Evolutionary conservation across 2,329 filamentous ascomycete species (phyloP), one percentile per base, ranked within the genome.

Genomic region (Apiospora kogelbergensis): DNA sequence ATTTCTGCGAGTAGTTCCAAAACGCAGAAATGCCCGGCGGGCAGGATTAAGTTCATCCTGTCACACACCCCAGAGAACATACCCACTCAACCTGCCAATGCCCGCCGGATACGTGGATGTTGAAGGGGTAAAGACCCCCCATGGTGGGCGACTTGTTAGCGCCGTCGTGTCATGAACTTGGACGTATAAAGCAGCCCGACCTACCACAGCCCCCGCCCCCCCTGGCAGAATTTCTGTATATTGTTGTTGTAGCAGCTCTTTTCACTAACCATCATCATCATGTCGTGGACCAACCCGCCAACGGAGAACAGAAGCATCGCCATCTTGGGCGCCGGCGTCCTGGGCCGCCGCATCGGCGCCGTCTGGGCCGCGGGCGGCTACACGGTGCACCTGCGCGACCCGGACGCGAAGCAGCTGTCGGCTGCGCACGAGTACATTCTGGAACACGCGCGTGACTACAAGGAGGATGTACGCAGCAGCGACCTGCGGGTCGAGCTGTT

Each of bases 351-450:
- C 20, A 81, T 84, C 17, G 80, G 78, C 4, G 78, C 77, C 33
- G 75, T 72, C 57, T 85, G 81, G 81, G 79, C 78, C 11, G 77
- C 82, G 0, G 79, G 77, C 6, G 84, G 84, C 2, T 82, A 81
- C 70, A 72, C 80, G 24, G 82, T 85, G 9, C 68, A 77, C 30
- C 79, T 86, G 68, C 77, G 80, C 15, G 84, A 86, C 30, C 83
- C 81, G 0, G 79, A 76, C 46, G 44, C 74, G 3, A 74, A 82
- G 45, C 79, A 81, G 42, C 76, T 78, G 7, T 72, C 73, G 2
- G 79, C 78, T 5, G 82, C 81, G 1, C 45, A 82, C 1, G 72
- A 80, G 40, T 85, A 84, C 73, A 76, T 83, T 67, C 73, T 78
- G 6, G 74, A 76, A 3, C 82, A 82, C 66, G 74, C 81, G 11